phyloP scores from a whole-genome alignment of 768 basidiomycete species.

The Tricholoma sp. region DNA sequence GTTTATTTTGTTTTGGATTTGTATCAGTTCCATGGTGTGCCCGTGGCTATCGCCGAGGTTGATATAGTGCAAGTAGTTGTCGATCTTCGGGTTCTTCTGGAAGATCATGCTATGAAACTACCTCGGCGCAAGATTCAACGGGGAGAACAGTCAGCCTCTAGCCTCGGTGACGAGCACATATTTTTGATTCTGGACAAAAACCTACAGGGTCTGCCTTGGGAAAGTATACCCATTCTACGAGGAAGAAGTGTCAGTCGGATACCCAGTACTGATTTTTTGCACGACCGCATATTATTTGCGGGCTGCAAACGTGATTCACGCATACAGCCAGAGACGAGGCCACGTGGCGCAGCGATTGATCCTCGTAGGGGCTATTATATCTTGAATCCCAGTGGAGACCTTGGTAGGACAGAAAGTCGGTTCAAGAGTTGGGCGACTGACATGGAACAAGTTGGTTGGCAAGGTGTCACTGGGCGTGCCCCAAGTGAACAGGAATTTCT shows the following conservation, averaged over 20 bases:
- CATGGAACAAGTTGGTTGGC: slow-evolving; percentile 78
- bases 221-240: slow-evolving; percentile 82
- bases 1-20: slow-evolving; percentile 92
- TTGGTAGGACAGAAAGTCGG: slow-evolving; percentile 74
- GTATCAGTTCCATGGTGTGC: slow-evolving; percentile 89
- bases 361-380: slow-evolving; percentile 73
- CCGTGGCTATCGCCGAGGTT: slow-evolving; percentile 85
- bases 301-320: slow-evolving; percentile 31
- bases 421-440: slow-evolving; percentile 75
- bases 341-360: slow-evolving; percentile 55
- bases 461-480: slow-evolving; percentile 67
- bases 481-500: slow-evolving; percentile 85
- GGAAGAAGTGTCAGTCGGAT: slow-evolving; percentile 89
- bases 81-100: slow-evolving; percentile 73
- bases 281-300: slow-evolving; percentile 73
- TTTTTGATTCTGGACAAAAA: slow-evolving; percentile 91
- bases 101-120: slow-evolving; percentile 55
- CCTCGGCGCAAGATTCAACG: slow-evolving; percentile 19
- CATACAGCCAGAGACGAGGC: slow-evolving; percentile 5
- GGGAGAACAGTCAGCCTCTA: slow-evolving; percentile 10
- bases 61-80: slow-evolving; percentile 88
- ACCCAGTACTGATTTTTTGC: slow-evolving; percentile 82
- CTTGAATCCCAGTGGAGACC: slow-evolving; percentile 90
- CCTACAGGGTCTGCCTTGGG: slow-evolving; percentile 90
- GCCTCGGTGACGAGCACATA: slow-evolving; percentile 59